Percentiles rank a stretch among this genome's conserved stretches.
Conservation (phyloP, 1,284 basidiomycete genomes). For the Blastosporella zonata region DNA sequence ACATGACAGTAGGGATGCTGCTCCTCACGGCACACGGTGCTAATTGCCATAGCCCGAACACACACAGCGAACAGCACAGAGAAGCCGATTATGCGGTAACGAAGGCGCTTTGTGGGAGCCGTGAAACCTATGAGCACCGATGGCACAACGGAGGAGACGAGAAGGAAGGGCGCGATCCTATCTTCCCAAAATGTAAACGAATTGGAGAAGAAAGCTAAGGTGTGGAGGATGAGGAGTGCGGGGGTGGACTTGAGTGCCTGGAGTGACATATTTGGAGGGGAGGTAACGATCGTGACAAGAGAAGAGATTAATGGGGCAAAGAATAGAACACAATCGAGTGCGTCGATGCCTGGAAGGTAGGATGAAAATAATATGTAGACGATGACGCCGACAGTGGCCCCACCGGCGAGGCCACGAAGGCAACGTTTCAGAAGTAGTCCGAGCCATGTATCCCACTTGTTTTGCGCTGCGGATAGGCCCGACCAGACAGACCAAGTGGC, state of each 20-base stretch:
- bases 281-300: slow-evolving; percentile 35
- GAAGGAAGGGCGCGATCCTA: slow-evolving; percentile 72
- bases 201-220: slow-evolving; percentile 81
- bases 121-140: slow-evolving; percentile 57
- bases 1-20: slow-evolving; percentile 86
- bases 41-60: slow-evolving; percentile 69
- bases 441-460: slow-evolving; percentile 43
- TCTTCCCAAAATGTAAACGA: slow-evolving; percentile 98
- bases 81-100: slow-evolving; percentile 75
- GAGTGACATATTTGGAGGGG: slow-evolving; percentile 30
- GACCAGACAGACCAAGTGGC: slow-evolving; percentile 49
- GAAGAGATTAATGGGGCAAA: slow-evolving; percentile 38
- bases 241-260: slow-evolving; percentile 35
- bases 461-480: slow-evolving; percentile 34
- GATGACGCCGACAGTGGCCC: slow-evolving; percentile 41
- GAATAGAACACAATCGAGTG: slow-evolving; percentile 46
- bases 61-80: slow-evolving; percentile 66
- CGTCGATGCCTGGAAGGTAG: slow-evolving; percentile 41
- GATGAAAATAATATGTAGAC: slow-evolving; percentile 31
- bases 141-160: slow-evolving; percentile 61
- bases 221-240: slow-evolving; percentile 61
- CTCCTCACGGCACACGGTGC: slow-evolving; percentile 92
- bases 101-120: slow-evolving; percentile 66
- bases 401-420: slow-evolving; percentile 37
- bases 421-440: slow-evolving; percentile 28